Conservation (phyloP, 1,284 basidiomycete species). For the Heterobasidion annosum region DNA sequence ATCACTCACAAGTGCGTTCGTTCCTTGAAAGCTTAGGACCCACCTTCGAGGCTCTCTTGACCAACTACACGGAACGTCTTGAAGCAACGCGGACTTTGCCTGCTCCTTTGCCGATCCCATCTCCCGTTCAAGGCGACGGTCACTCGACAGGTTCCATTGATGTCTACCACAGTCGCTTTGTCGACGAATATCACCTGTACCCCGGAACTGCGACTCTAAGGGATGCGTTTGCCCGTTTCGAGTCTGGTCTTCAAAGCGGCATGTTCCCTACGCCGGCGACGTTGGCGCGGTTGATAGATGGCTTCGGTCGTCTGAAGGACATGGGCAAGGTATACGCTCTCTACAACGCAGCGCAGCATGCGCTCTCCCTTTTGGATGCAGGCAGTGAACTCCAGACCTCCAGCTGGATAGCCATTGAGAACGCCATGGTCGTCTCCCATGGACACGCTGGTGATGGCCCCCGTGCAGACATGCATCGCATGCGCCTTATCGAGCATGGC, state of each 20-base stretch:
- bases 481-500: slow-evolving; percentile 71
- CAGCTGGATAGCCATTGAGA: slow-evolving; percentile 76
- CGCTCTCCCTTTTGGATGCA: slow-evolving; percentile 36
- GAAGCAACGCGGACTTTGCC: neutral
- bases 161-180: slow-evolving; percentile 6
- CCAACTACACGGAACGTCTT: neutral
- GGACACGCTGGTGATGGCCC: slow-evolving; percentile 78
- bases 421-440: slow-evolving; percentile 80
- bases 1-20: neutral
- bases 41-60: slow-evolving; percentile 5
- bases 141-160: neutral
- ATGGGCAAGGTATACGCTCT: slow-evolving; percentile 54
- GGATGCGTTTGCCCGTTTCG: slow-evolving; percentile 29
- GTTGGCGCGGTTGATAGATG: slow-evolving; percentile 58
- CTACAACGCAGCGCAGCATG: slow-evolving; percentile 65
- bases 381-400: slow-evolving; percentile 42
- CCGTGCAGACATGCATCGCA: slow-evolving; percentile 72
- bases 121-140: too few species aligned
- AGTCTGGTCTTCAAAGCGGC: slow-evolving; percentile 23
- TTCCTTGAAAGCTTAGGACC: slow-evolving; percentile 9
- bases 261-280: slow-evolving; percentile 43
- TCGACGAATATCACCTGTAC: slow-evolving; percentile 25
- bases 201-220: slow-evolving; percentile 22
- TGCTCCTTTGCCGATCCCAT: neutral
- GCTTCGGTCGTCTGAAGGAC: slow-evolving; percentile 56